Percentiles rank a stretch among this genome's conserved stretches.
These are phyloP conservation scores for Paraphaeosphaeria sporulosa DNA, from an alignment of 2,329 filamentous ascomycete genomes.

Conservation along the genomic window DNA sequence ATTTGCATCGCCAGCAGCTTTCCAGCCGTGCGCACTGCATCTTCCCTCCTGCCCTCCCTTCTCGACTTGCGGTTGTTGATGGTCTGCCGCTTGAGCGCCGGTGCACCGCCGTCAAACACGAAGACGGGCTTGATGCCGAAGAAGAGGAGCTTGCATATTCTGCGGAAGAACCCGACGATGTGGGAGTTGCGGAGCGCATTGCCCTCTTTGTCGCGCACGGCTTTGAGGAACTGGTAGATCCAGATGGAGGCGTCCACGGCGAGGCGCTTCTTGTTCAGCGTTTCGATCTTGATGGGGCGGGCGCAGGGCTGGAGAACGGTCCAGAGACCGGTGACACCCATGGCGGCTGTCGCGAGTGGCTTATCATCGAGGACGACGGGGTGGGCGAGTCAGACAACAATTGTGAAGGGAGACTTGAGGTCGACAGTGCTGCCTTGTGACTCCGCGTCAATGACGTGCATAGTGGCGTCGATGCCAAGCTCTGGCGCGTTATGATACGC, in stretches of 20 bases:
- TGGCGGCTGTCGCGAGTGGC: slow-evolving; percentile 49
- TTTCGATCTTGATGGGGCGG: slow-evolving; percentile 93
- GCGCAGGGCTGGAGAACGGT: slow-evolving; percentile 94
- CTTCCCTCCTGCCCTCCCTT: slow-evolving; percentile 87
- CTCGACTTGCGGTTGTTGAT: slow-evolving; percentile 79
- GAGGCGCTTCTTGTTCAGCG: slow-evolving; percentile 92
- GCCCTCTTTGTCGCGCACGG: slow-evolving; percentile 96
- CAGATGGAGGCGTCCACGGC: slow-evolving; percentile 98
- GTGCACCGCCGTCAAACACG: slow-evolving; percentile 96
- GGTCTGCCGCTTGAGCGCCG: slow-evolving; percentile 87
- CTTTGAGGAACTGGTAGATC: slow-evolving; percentile 99
- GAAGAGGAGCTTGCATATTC: slow-evolving; percentile 97
- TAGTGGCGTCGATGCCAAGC: slow-evolving; percentile 15
- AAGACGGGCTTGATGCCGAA: slow-evolving; percentile 97
- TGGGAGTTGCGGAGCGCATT: slow-evolving; percentile 96
- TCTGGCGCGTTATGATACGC: not conserved
- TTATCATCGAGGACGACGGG: slow-evolving; percentile 23
- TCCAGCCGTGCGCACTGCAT: slow-evolving; percentile 89
- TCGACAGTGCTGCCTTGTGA: slow-evolving; percentile 18
- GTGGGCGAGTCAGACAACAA: not conserved
- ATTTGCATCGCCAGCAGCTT: slow-evolving; percentile 94
- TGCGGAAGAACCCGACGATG: slow-evolving; percentile 95
- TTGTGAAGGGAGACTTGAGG: not conserved
- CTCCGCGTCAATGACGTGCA: slow-evolving; percentile 21
- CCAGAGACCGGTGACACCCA: slow-evolving; percentile 99